Percentiles rank a stretch among this genome's conserved stretches.
Conservation (phyloP, 129 eudicot species). For the Ambrosia trifida region DNA sequence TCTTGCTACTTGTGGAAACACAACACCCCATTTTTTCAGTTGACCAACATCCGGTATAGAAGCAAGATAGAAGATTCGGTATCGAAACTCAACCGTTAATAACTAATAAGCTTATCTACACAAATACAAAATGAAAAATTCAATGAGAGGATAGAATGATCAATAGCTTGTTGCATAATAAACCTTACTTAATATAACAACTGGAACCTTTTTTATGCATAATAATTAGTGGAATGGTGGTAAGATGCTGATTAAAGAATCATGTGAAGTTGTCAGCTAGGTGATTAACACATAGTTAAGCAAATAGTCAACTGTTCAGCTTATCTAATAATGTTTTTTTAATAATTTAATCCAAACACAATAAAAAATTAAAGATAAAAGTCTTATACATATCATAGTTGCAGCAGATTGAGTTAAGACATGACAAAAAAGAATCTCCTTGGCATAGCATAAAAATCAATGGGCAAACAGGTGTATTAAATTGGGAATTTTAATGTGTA, state of each 20-base stretch:
- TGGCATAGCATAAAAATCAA: slow-evolving; percentile 2
- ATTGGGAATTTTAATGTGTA: not conserved
- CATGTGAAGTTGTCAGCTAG: slow-evolving; percentile 29
- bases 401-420: slow-evolving; percentile 19
- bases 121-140: slow-evolving; percentile 16
- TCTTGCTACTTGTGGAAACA: slow-evolving; percentile 79
- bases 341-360: slow-evolving; percentile 4
- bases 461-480: not conserved
- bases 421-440: slow-evolving; percentile 7
- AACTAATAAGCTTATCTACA: slow-evolving; percentile 21
- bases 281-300: slow-evolving; percentile 17
- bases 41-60: slow-evolving; percentile 31
- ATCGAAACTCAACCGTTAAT: slow-evolving; percentile 39
- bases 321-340: slow-evolving; percentile 13
- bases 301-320: slow-evolving; percentile 32
- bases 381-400: not conserved
- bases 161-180: slow-evolving; percentile 17
- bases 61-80: slow-evolving; percentile 15
- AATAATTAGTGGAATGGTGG: slow-evolving; percentile 9
- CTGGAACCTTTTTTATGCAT: slow-evolving; percentile 29
- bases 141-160: slow-evolving; percentile 5
- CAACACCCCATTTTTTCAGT: slow-evolving; percentile 85
- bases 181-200: slow-evolving; percentile 29
- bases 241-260: slow-evolving; percentile 28
- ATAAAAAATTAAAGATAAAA: slow-evolving; percentile 26